Evolutionary conservation across 352 stramenopile species (phyloP), one percentile per base, ranked within the genome.

Genomic region (Phytophthora pini): DNA sequence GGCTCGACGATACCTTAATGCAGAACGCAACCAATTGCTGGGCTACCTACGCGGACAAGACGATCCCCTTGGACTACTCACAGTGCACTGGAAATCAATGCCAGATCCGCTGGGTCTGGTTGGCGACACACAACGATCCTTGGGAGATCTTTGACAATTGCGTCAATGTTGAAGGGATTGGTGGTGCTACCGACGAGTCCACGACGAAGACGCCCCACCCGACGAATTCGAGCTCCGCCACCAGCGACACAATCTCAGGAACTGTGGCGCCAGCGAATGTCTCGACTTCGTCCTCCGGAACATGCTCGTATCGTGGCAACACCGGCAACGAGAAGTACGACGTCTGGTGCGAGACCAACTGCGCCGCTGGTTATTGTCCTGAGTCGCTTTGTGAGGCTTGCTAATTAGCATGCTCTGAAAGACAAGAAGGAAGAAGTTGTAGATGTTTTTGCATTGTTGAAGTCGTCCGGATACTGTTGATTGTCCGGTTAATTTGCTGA

Each of bases 61-160:
- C 24, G 12, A 74, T 83, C 20, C 44, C 56, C 0, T 55, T 86
- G 32, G 74, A 83, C 47, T 82, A 70, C 40, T 72, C 71, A 24
- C 52, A 65, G 26, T 84, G 72, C 39, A 66, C 53, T 26, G 47
- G 45, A 20, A 64, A 45, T 26, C 29, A 56, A 53, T 84, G 72
- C 41, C 58, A 70, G 61, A 29, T 82, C 47, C 77, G 72, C 26
- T 84, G 72, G 65, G 58, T 81, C 27, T 84, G 77, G 77, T 51
- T 86, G 43, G 77, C 74, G 17, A 81, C 69, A 49, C 74, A 83
- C 64, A 82, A 76, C 43, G 57, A 61, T 40, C 66, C 65, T 29
- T 80, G 69, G 64, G 70, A 87, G 66, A 72, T 82, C 43, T 83
- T 72, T 52, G 70, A 83, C 64, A 80, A 83, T 54, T 80, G 71